Evolutionary conservation across 208 protist species (phyloP).

Genomic region (Zelonia costaricensis): DNA sequence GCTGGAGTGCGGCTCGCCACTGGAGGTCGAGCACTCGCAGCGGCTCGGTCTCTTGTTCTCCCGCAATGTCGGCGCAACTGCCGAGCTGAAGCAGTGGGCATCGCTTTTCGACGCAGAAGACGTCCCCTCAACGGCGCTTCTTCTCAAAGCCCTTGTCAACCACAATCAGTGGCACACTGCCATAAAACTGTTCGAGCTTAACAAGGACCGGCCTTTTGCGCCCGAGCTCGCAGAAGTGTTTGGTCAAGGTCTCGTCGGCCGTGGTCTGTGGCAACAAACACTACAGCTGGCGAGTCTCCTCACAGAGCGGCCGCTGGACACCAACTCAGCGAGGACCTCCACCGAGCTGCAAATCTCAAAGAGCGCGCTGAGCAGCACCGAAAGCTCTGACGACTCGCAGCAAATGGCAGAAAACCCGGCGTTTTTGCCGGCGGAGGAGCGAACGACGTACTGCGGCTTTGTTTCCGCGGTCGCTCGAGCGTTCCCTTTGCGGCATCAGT

Average conservation of each 20-base stretch:
- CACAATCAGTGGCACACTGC: constrained; percentile 62
- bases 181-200: constrained; percentile 44
- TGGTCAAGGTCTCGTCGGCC: constrained; percentile 38
- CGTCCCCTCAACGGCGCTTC: constrained; percentile 48
- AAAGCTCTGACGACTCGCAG: constrained; percentile 4
- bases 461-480: constrained; percentile 23
- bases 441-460: constrained; percentile 24
- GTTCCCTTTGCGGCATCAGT: constrained; percentile 14
- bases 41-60: constrained; percentile 57
- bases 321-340: neutral
- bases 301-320: neutral
- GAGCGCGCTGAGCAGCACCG: neutral
- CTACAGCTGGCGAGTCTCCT: constrained; percentile 5
- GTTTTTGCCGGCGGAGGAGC: constrained; percentile 28
- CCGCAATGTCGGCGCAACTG: constrained; percentile 29
- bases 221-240: constrained; percentile 34
- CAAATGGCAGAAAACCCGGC: constrained; percentile 30
- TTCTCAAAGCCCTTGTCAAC: constrained; percentile 66
- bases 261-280: constrained; percentile 31
- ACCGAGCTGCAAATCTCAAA: too few relatives aligned
- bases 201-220: constrained; percentile 22
- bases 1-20: constrained; percentile 54
- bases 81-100: constrained; percentile 53
- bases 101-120: constrained; percentile 59
- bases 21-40: constrained; percentile 67